phyloP scores from a whole-genome alignment of 2,329 filamentous ascomycete species.

The Penicillium decumbens region DNA sequence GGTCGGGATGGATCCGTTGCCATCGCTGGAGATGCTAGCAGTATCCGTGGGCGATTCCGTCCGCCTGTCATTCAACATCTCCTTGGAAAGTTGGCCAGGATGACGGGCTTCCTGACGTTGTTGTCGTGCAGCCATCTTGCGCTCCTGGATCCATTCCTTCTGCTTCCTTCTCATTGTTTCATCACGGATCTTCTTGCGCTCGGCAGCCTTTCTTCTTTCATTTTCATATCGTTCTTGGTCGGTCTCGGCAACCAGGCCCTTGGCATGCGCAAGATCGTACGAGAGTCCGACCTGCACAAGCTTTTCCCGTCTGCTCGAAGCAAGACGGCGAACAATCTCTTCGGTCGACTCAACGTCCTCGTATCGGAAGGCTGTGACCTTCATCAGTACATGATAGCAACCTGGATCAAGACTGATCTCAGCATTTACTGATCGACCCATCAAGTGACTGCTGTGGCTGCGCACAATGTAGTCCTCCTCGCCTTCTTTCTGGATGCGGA shows the following conservation, averaged over 20 bases:
- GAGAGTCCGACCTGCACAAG: constrained; percentile 50
- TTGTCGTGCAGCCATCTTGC: constrained; percentile 32
- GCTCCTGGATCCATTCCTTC: constrained; percentile 41
- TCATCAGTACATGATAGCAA: constrained; percentile 70
- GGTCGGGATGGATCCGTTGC: constrained; percentile 24
- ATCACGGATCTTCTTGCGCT: constrained; percentile 36
- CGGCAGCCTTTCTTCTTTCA: constrained; percentile 30
- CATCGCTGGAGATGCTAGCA: constrained; percentile 18
- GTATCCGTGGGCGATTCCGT: constrained; percentile 29
- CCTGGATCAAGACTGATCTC: constrained; percentile 71
- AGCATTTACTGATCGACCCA: constrained; percentile 70
- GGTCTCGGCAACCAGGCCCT: constrained; percentile 40
- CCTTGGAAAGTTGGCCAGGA: constrained; percentile 12
- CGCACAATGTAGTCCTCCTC: constrained; percentile 57
- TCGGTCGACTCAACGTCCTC: constrained; percentile 54
- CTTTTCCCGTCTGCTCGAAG: constrained; percentile 64
- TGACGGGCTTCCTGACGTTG: constrained; percentile 31
- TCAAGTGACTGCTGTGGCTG: constrained; percentile 54
- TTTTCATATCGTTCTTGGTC: constrained; percentile 33
- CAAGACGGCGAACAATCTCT: constrained; percentile 62
- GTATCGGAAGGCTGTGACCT: constrained; percentile 63
- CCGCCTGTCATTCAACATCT: constrained; percentile 21
- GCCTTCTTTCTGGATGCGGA: constrained; percentile 56
- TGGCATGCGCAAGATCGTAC: constrained; percentile 46
- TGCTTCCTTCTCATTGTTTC: constrained; percentile 38